These are phyloP conservation scores for Paracamarosporium sp. DNA, from an alignment of 2,329 filamentous ascomycete genomes.

Conservation along the genomic window DNA sequence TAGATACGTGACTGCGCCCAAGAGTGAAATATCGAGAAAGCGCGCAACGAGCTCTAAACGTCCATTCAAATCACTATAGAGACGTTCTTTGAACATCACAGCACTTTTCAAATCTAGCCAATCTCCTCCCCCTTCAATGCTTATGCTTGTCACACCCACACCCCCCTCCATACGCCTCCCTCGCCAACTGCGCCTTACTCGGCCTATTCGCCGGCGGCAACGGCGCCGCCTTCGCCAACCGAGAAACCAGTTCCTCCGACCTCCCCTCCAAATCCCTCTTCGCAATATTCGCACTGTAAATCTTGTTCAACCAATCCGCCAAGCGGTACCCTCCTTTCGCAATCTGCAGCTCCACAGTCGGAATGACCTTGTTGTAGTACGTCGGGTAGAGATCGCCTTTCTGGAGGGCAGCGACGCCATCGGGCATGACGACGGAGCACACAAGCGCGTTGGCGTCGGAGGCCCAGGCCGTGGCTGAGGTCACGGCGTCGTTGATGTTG, in stretches of 20 bases:
- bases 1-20: too few species aligned
- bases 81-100: too few species aligned
- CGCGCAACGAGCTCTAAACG: too few species aligned
- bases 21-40: too few species aligned
- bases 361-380: conserved; percentile 1
- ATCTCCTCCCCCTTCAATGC: too few species aligned
- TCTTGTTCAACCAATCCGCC: not conserved
- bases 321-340: not conserved
- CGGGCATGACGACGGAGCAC: not conserved
- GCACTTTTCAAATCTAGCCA: too few species aligned
- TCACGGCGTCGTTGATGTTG: not conserved
- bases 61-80: too few species aligned
- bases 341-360: not conserved
- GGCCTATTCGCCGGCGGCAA: not conserved
- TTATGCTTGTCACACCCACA: not conserved
- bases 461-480: not conserved
- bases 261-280: not conserved
- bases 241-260: not conserved
- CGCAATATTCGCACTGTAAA: not conserved
- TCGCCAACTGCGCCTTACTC: not conserved
- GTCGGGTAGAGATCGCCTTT: not conserved
- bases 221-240: not conserved
- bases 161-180: not conserved
- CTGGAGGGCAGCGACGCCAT: not conserved
- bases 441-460: not conserved